Evolutionary conservation across 148 eudicot genomes (phyloP).

Genomic region (Fagopyrum tataricum): DNA sequence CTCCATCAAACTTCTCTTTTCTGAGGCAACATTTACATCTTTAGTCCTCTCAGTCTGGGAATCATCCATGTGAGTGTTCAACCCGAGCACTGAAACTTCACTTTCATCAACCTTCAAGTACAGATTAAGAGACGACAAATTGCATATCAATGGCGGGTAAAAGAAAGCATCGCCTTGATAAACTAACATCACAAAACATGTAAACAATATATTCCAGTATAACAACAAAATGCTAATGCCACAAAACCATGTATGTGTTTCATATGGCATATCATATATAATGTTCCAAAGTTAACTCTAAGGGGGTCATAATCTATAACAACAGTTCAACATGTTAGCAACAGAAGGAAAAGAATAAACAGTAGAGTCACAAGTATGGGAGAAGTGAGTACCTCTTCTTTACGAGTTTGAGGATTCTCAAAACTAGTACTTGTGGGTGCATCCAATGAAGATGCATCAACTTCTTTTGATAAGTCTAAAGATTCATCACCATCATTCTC

Average conservation of each 20-base stretch:
- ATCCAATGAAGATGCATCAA: background rate
- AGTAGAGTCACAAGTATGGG: background rate
- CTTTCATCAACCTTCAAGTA: slow-evolving; percentile 26
- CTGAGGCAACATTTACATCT: slow-evolving; percentile 20
- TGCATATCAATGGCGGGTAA: background rate
- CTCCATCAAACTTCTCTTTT: slow-evolving; percentile 17
- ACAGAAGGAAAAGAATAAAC: background rate
- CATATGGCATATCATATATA: background rate
- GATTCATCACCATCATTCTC: background rate
- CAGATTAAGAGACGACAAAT: slow-evolving; percentile 14
- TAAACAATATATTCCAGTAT: background rate
- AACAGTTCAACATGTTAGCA: background rate
- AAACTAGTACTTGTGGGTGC: slow-evolving; percentile 14
- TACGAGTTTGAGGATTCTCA: slow-evolving; percentile 13
- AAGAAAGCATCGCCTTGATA: background rate
- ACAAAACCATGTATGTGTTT: background rate
- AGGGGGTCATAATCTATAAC: background rate
- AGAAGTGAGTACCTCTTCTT: slow-evolving; percentile 27
- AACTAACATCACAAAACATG: background rate
- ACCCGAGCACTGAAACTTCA: slow-evolving; percentile 23
- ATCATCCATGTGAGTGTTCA: slow-evolving; percentile 19
- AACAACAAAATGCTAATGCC: background rate
- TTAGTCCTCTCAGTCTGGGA: slow-evolving; percentile 18
- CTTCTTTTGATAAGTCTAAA: slow-evolving; percentile 15
- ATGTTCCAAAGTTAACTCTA: background rate